Conservation (phyloP, 108 stramenopile species). For the Aurantiochytrium sp. region DNA sequence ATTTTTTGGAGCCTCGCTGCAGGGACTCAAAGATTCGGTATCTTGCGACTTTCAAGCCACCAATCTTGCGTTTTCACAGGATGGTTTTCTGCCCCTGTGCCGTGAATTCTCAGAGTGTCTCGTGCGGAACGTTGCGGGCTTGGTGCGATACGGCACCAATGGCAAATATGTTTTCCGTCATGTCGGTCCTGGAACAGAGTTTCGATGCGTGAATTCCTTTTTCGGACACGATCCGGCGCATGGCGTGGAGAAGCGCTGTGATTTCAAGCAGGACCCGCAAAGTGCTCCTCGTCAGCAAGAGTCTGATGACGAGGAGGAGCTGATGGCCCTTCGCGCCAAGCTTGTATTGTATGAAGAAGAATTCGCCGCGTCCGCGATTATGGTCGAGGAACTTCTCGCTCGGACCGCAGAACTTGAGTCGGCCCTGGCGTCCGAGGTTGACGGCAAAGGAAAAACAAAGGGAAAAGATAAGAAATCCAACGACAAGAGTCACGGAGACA, state of each 20-base stretch:
- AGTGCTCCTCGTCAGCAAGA: background rate
- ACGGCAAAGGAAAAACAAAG: no score
- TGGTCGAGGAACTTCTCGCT: no score
- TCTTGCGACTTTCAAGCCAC: background rate
- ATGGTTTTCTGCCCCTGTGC: background rate
- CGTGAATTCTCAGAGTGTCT: background rate
- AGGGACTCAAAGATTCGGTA: background rate
- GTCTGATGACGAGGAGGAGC: no score
- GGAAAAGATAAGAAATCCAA: no score
- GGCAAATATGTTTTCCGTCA: background rate
- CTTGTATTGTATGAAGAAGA: no score
- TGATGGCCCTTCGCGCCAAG: no score
- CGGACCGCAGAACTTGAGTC: no score
- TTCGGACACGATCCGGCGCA: background rate
- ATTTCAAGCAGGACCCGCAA: background rate
- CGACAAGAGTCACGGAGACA: no score
- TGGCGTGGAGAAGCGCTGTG: background rate
- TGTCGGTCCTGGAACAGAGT: background rate
- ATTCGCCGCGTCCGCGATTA: no score
- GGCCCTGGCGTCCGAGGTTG: no score
- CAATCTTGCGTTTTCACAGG: background rate
- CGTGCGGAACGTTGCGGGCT: background rate
- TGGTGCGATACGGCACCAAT: background rate
- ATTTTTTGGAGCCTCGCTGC: background rate
- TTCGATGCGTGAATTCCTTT: background rate